These are phyloP conservation scores for Chlorella sp. DNA, from an alignment of 139 green algal genomes.

Conservation along the genomic window DNA sequence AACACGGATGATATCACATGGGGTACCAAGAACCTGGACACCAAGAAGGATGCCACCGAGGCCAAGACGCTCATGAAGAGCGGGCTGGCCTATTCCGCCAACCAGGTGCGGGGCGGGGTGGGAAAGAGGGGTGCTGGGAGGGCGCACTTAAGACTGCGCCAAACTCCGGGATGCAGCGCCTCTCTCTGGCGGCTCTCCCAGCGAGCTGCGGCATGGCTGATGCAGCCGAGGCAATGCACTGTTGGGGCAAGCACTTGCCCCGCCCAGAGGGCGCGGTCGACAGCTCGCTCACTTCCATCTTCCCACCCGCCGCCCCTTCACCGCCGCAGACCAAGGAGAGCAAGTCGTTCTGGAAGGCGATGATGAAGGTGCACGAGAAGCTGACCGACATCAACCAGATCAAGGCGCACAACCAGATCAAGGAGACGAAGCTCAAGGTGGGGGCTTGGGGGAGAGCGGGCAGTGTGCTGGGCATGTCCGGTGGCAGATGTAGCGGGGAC, in stretches of 20 bases:
- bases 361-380: slow-evolving; percentile 49
- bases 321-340: slow-evolving; percentile 29
- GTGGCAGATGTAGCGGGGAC: too few relatives aligned
- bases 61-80: slow-evolving; percentile 38
- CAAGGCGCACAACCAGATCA: slow-evolving; percentile 44
- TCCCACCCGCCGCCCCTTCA: not conserved
- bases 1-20: slow-evolving; percentile 57
- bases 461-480: too few relatives aligned
- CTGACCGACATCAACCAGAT: slow-evolving; percentile 44
- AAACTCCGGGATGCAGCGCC: too few relatives aligned
- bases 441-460: not conserved
- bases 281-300: not conserved
- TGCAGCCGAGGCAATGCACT: too few relatives aligned
- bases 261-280: too few relatives aligned
- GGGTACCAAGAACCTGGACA: slow-evolving; percentile 59
- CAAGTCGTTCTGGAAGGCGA: slow-evolving; percentile 43
- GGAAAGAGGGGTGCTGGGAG: not conserved
- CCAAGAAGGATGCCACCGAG: slow-evolving; percentile 36
- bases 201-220: too few relatives aligned
- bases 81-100: slow-evolving; percentile 27
- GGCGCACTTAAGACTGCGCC: not conserved
- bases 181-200: too few relatives aligned
- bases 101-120: slow-evolving; percentile 2
- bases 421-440: slow-evolving; percentile 42
- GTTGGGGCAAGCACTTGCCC: too few relatives aligned